These are phyloP conservation scores for Phytophthora pluvialis DNA, from an alignment of 352 stramenopile species.

Conservation along the genomic window DNA sequence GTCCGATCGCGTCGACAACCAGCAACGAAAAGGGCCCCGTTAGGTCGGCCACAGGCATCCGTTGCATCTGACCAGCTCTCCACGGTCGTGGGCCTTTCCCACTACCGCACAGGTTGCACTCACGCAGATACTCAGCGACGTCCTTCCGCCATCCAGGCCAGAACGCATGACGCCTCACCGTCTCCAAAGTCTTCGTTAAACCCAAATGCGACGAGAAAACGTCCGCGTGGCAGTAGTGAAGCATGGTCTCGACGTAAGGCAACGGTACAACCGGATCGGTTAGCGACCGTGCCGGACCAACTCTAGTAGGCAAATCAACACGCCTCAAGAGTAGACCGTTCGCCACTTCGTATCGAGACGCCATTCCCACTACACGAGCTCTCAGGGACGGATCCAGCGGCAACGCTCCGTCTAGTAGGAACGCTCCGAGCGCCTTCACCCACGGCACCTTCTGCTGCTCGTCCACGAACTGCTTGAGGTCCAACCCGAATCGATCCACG, in stretches of 20 bases:
- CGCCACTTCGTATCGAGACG: background rate
- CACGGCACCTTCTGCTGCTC: background rate
- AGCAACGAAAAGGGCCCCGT: background rate
- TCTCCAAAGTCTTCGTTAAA: background rate
- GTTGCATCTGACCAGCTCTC: background rate
- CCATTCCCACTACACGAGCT: background rate
- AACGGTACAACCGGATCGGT: background rate
- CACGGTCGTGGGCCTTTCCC: background rate
- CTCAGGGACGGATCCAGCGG: background rate
- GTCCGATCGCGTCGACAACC: constrained; percentile 1
- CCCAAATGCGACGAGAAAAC: background rate
- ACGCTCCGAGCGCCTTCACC: background rate
- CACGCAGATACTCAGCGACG: background rate
- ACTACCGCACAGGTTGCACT: background rate
- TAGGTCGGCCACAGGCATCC: background rate
- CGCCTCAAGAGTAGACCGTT: background rate
- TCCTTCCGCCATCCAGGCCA: constrained; percentile 3
- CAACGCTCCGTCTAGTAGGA: background rate
- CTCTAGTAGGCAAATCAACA: background rate
- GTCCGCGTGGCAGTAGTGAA: background rate
- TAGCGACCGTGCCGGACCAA: background rate
- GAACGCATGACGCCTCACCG: background rate
- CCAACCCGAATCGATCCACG: background rate
- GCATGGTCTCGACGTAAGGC: background rate
- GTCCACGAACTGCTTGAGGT: background rate